phyloP scores from a whole-genome alignment of 2,329 filamentous ascomycete species.

The Albifimbria verrucaria region DNA sequence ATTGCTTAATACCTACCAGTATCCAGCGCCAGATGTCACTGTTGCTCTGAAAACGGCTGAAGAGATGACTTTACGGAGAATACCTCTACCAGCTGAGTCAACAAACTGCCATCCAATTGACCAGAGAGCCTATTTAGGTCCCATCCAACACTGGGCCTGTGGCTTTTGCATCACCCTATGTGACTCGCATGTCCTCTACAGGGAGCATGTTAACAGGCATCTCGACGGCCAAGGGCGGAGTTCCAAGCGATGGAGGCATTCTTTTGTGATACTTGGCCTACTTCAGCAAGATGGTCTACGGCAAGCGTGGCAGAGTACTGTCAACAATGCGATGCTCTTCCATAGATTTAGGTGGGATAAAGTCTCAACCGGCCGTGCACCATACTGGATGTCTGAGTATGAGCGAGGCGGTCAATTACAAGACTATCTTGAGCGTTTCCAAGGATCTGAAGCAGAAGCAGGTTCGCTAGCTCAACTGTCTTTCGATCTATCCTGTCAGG shows the following conservation, averaged over 20 bases:
- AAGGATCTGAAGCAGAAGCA: background rate
- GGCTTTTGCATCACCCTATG: background rate
- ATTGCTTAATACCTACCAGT: too few species aligned
- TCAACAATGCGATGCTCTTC: background rate
- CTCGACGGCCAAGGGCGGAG: background rate
- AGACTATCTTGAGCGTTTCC: background rate
- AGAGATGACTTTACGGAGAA: too few species aligned
- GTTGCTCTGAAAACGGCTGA: too few species aligned
- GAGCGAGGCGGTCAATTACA: background rate
- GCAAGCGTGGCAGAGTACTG: background rate
- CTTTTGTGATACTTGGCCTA: background rate
- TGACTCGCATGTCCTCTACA: background rate
- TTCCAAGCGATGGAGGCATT: background rate
- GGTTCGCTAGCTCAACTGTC: background rate
- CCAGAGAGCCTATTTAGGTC: too few species aligned
- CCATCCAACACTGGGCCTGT: background rate
- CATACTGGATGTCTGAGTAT: background rate
- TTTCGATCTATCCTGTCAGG: background rate
- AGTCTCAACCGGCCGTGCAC: background rate
- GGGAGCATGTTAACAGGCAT: background rate
- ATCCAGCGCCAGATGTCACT: too few species aligned
- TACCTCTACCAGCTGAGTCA: too few species aligned
- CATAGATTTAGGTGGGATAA: background rate
- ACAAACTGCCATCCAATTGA: too few species aligned
- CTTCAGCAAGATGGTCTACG: background rate